Conservation (phyloP, 208 protist species). For the Leishmania amazonensis region DNA sequence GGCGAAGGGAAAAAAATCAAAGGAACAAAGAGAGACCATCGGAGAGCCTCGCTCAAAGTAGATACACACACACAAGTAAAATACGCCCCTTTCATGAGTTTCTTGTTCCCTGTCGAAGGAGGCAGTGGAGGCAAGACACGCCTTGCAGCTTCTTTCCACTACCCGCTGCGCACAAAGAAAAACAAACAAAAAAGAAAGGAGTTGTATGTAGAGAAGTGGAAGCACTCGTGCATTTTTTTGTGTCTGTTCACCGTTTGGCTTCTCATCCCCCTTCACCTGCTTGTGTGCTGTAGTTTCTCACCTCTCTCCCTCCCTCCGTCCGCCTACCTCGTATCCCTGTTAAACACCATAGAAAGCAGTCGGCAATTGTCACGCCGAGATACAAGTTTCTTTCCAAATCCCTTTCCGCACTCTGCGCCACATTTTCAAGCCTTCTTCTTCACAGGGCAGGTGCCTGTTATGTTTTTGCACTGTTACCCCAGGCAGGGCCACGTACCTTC, state of each 20-base stretch:
- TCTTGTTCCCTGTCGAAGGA: background rate
- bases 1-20: background rate
- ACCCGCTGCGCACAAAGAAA: background rate
- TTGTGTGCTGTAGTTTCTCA: background rate
- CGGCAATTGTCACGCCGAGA: background rate
- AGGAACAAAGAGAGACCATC: background rate
- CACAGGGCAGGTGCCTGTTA: background rate
- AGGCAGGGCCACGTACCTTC: background rate
- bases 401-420: background rate
- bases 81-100: background rate
- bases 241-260: background rate
- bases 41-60: background rate
- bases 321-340: background rate
- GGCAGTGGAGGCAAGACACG: background rate
- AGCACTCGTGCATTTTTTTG: background rate
- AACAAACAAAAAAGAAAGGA: constrained; percentile 1
- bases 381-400: background rate
- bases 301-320: background rate
- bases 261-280: background rate
- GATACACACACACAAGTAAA: background rate
- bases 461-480: background rate
- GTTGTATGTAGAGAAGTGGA: background rate
- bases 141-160: too few relatives aligned
- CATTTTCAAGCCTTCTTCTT: background rate
- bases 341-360: background rate